phyloP scores from a whole-genome alignment of 331 rosid species.

The Quercus lobata region DNA sequence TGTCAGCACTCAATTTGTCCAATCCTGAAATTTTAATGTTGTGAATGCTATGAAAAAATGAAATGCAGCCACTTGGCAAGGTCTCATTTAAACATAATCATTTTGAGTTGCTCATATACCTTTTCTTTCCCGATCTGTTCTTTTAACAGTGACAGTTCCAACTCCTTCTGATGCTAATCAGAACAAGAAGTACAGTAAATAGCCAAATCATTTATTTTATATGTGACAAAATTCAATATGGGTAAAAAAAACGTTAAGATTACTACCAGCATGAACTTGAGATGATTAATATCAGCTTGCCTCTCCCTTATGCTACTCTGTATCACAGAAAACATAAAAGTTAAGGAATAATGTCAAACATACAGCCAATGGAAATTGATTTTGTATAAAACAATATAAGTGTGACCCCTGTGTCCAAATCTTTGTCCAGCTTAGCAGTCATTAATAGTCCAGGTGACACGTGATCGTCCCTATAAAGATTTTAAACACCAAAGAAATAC shows the following conservation, averaged over 20 bases:
- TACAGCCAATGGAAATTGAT: slow-evolving; percentile 18
- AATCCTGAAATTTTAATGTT: not conserved
- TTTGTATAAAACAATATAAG: slow-evolving; percentile 1
- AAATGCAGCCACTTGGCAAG: slow-evolving; percentile 7
- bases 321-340: slow-evolving; percentile 15
- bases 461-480: slow-evolving; percentile 44
- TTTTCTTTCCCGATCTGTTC: slow-evolving; percentile 79
- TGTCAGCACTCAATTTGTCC: not conserved
- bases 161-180: slow-evolving; percentile 75
- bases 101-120: slow-evolving; percentile 44
- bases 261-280: slow-evolving; percentile 82
- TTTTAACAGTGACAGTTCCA: slow-evolving; percentile 68
- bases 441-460: slow-evolving; percentile 31
- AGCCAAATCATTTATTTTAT: slow-evolving; percentile 19
- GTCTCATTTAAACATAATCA: slow-evolving; percentile 2
- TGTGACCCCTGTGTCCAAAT: slow-evolving; percentile 54
- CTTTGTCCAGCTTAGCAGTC: slow-evolving; percentile 28
- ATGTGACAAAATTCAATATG: slow-evolving; percentile 1
- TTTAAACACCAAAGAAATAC: slow-evolving; percentile 6
- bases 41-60: not conserved
- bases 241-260: slow-evolving; percentile 15
- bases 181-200: slow-evolving; percentile 12
- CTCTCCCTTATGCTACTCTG: slow-evolving; percentile 53
- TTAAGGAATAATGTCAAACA: slow-evolving; percentile 23
- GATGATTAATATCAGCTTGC: slow-evolving; percentile 57